These are phyloP conservation scores for Fraxinus sp. DNA, from an alignment of 305 asterid genomes.

Conservation along the genomic window DNA sequence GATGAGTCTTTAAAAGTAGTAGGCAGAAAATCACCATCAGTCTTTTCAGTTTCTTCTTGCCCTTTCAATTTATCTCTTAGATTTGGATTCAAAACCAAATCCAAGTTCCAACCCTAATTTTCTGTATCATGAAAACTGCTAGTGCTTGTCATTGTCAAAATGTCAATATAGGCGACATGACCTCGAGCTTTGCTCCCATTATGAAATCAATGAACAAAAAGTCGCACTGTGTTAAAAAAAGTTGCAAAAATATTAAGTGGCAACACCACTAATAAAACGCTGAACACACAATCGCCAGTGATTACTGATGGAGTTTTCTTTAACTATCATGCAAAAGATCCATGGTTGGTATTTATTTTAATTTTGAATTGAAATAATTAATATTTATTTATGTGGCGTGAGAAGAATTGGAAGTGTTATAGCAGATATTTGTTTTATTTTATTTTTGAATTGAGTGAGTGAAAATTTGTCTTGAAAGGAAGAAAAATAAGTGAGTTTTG, in stretches of 20 bases:
- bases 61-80: background rate
- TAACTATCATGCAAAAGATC: background rate
- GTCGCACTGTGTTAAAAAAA: background rate
- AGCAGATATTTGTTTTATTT: background rate
- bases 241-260: background rate
- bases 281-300: background rate
- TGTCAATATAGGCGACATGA: conserved; percentile 19
- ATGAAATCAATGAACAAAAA: conserved; percentile 20
- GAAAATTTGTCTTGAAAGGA: background rate
- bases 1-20: conserved; percentile 4
- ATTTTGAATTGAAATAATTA: background rate
- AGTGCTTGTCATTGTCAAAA: conserved; percentile 23
- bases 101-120: background rate
- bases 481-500: background rate
- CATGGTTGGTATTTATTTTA: background rate
- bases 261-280: background rate
- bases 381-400: background rate
- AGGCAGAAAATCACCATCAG: conserved; percentile 10
- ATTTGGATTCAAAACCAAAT: background rate
- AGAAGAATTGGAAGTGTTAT: background rate
- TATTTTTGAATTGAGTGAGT: background rate
- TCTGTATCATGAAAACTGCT: background rate
- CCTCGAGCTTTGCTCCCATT: conserved; percentile 86
- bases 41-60: conserved; percentile 18
- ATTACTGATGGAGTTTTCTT: background rate